Evolutionary conservation across 2,329 filamentous ascomycete species (phyloP).

Genomic region (Arthrobotrys iridis): DNA sequence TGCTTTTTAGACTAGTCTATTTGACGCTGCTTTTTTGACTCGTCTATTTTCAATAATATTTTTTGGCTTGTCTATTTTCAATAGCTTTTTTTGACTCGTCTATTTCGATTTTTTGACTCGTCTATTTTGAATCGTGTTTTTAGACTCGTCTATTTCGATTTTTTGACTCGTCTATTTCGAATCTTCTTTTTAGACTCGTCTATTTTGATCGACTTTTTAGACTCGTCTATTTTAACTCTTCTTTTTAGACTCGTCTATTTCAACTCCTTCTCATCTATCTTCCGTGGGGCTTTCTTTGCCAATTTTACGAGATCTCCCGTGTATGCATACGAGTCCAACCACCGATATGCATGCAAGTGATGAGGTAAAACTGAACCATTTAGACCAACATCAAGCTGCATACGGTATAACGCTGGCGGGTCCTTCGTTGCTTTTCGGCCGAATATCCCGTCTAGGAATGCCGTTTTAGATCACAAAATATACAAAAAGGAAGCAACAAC

Average conservation of each 20-base stretch:
- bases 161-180: not conserved
- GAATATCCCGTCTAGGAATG: not conserved
- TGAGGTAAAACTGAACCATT: not conserved
- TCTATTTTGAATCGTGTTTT: not conserved
- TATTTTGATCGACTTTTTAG: not conserved
- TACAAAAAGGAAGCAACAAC: slow-evolving; percentile 1
- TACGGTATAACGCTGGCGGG: not conserved
- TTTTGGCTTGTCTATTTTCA: not conserved
- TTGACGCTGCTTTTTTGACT: too few species aligned
- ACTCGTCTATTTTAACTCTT: not conserved
- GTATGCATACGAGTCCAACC: not conserved
- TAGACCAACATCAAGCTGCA: not conserved
- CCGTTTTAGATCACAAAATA: not conserved
- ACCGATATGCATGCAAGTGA: slow-evolving; percentile 1
- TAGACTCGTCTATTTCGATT: not conserved
- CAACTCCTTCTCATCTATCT: not conserved
- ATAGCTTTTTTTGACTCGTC: not conserved
- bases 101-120: not conserved
- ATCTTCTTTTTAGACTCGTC: too few species aligned
- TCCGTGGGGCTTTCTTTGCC: too few species aligned
- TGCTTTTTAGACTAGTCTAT: too few species aligned
- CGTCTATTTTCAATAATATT: too few species aligned
- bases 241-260: slow-evolving; percentile 10
- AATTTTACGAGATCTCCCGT: not conserved
- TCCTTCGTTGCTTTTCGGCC: slow-evolving; percentile 3